Base-by-base conservation (phyloP, 345 rosid genomes). In the Dimocarpus longan region DNA sequence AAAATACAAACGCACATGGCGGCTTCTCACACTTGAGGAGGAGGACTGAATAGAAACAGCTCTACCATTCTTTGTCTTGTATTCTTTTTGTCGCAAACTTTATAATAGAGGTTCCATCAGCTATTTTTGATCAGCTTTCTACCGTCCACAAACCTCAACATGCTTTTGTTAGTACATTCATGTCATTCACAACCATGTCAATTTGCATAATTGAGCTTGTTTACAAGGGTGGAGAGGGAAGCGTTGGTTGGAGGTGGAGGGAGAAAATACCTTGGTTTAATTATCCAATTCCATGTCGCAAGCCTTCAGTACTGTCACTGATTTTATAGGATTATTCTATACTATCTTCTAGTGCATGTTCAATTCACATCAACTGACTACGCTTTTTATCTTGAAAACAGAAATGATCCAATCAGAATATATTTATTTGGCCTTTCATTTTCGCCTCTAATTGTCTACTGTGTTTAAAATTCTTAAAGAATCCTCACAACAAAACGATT, bases 121-220 rank as follows among this genome's bases (percentile, higher is more conserved):
- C 66, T 4, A 9, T 62, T n/a, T 62, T 62, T 16, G 37, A 62
- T 22, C 66, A 62, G 32, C 66, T 62, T 62, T 62, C 66, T 9
- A 22, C 66, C 12, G 4, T 4, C 1, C 9, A 62, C 22, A 22
- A 62, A 22, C 8, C 11, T 60, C 37, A 32, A 32, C 37, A 42
- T 37, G 72, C 44, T 18, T 42, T 76, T 16, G 6, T 62, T 22
- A 57, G 22, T 37, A 75, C 76, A 76, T 70, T 76, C 22, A 39
- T 75, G 21, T 70, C 83, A 48, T 63, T 75, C 1, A 13, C 52
- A 11, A 60, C 54, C 12, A 16, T 68, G 54, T 8, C 62, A 10
- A 18, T 75, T 37, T 69, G 71, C 64, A 50, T 80, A 10, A 10
- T 13, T 21, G 76, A 69, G 57, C 71, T 74, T 22, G 70, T 75